phyloP scores from a whole-genome alignment of 2,329 filamentous ascomycete genomes.

The Coleophoma crateriformis region DNA sequence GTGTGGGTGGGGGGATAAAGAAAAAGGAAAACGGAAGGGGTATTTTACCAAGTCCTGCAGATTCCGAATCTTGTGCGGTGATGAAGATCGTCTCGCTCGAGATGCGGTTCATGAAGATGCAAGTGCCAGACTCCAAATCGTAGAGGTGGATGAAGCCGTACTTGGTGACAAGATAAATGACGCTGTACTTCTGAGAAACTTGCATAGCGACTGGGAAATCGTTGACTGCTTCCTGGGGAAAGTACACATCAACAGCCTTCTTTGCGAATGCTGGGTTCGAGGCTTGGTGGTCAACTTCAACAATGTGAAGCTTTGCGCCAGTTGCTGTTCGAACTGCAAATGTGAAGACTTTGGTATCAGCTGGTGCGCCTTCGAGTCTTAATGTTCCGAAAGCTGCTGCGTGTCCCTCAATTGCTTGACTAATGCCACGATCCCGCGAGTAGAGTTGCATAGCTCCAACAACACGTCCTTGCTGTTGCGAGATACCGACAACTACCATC shows the following conservation, averaged over 20 bases:
- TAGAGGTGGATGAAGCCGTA: conserved; percentile 99
- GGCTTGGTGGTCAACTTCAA: conserved; percentile 91
- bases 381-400: conserved; percentile 91
- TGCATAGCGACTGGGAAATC: conserved; percentile 99
- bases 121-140: conserved; percentile 90
- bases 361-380: conserved; percentile 78
- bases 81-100: conserved; percentile 99
- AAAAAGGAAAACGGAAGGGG: no score
- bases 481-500: conserved; percentile 97
- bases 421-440: conserved; percentile 92
- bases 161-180: conserved; percentile 96
- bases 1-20: no score
- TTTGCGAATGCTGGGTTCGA: conserved; percentile 87
- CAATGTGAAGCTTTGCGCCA: conserved; percentile 93
- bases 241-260: conserved; percentile 97
- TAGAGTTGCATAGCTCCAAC: conserved; percentile 97
- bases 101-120: conserved; percentile 99
- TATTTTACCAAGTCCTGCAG: conserved; percentile 61
- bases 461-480: conserved; percentile 86
- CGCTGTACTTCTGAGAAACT: conserved; percentile 91
- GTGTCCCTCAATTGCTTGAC: conserved; percentile 96
- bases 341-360: conserved; percentile 92
- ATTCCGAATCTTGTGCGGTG: conserved; percentile 77
- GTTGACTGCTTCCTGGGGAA: conserved; percentile 89
- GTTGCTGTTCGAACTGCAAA: conserved; percentile 88